phyloP scores from a whole-genome alignment of 352 stramenopile genomes.

The Globisporangium splendens region DNA sequence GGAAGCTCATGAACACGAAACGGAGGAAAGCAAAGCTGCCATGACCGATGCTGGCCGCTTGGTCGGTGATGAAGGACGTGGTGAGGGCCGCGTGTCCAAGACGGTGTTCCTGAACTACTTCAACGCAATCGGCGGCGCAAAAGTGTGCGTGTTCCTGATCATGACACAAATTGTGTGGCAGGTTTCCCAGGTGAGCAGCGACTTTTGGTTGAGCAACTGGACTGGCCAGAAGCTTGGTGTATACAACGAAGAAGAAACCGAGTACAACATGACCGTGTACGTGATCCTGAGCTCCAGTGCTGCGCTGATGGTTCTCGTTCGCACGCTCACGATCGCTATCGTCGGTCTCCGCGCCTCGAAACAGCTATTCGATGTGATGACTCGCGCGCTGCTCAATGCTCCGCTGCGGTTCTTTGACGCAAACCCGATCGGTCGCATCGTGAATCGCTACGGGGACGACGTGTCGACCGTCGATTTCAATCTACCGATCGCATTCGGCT shows the following conservation, averaged over 20 bases:
- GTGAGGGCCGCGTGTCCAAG: conserved; percentile 32
- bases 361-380: conserved; percentile 75
- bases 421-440: conserved; percentile 78
- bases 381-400: conserved; percentile 65
- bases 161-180: conserved; percentile 15
- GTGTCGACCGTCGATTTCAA: conserved; percentile 83
- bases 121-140: conserved; percentile 26
- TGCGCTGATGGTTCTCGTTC: conserved; percentile 27
- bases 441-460: conserved; percentile 85
- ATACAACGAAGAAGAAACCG: not conserved
- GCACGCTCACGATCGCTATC: conserved; percentile 18
- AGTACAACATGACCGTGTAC: conserved; percentile 25
- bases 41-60: conserved; percentile 13
- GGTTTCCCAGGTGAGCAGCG: conserved; percentile 14
- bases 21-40: not conserved
- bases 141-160: conserved; percentile 12
- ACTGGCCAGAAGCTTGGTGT: not conserved
- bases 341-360: conserved; percentile 23
- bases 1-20: conserved; percentile 3
- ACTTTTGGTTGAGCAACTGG: conserved; percentile 27
- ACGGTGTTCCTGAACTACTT: conserved; percentile 39
- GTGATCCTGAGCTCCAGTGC: conserved; percentile 8
- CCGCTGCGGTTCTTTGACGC: conserved; percentile 88
- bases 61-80: conserved; percentile 35
- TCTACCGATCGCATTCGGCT: conserved; percentile 13